Evolutionary conservation across 75 land plant species (phyloP), one percentile per base, ranked within the genome.

Genomic region (Selaginella moellendorffii): DNA sequence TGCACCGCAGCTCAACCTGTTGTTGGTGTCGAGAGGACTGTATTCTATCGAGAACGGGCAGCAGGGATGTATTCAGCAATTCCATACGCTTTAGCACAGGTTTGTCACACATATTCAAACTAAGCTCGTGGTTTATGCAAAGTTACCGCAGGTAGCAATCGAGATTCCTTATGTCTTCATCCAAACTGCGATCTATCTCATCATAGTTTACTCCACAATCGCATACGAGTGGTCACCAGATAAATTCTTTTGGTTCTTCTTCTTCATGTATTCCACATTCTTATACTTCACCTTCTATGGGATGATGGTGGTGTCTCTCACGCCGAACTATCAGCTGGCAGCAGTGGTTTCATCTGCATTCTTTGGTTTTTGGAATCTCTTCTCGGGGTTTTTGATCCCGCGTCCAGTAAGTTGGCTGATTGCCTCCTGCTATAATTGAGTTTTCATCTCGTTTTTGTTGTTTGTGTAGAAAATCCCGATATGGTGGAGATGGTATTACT

Each of bases 21-120:
- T n/a, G n/a, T n/a, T n/a, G n/a, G n/a, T n/a, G n/a, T n/a, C n/a
- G n/a, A 62, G 28, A 26, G 63, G 8, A 26, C 63, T 26, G 63
- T 62, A 5, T 62, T 62, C 29, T 62, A 28, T 18, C 25, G 28
- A 24, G 63, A 62, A 28, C 2, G 28, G 26, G 63, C 63, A 24
- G 63, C 63, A n/a, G 63, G 63, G n/a, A 62, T 62, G 63, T 62
- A 62, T 28, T 23, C 63, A 12, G 28, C 63, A 62, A 62, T 27
- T 2, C 28, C 63, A 62, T 62, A 24, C 26, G 63, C 63, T 2
- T 10, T 62, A 24, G 63, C 63, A n/a, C 63, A 62, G 29, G 66
- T 24, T 2, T 21, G 65, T 64, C 10, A 36, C 10, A 36, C 10
- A 36, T 5, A 36, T 5, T 5, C 10, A 36, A 14, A 36, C 10